Evolutionary conservation across 163 green algal species (phyloP).

Genomic region (Volvox carteri): DNA sequence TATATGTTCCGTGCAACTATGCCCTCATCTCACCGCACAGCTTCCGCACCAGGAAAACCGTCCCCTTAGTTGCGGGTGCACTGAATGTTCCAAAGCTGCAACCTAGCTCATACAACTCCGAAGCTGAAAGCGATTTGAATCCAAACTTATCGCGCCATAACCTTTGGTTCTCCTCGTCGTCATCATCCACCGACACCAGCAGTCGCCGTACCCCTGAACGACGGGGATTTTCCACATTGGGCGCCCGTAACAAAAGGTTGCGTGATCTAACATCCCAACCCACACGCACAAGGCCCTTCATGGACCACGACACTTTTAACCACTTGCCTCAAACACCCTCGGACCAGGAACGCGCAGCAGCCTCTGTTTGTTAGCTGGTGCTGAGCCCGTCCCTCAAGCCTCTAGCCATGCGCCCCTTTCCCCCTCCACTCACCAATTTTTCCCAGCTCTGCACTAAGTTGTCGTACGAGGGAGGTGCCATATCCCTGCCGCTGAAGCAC

Average conservation of each 20-base stretch:
- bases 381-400: too few relatives aligned
- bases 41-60: conserved; percentile 2
- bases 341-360: too few relatives aligned
- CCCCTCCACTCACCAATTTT: background rate
- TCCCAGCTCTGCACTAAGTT: background rate
- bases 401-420: too few relatives aligned
- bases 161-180: conserved; percentile 16
- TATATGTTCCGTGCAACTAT: too few relatives aligned
- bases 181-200: conserved; percentile 56
- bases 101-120: background rate
- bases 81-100: background rate
- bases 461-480: conserved; percentile 42
- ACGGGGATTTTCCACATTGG: too few relatives aligned
- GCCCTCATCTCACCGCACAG: too few relatives aligned
- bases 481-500: conserved; percentile 28
- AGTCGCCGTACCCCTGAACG: conserved; percentile 48
- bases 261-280: too few relatives aligned
- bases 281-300: too few relatives aligned
- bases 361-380: too few relatives aligned
- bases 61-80: background rate
- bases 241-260: too few relatives aligned
- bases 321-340: too few relatives aligned
- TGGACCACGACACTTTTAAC: too few relatives aligned
- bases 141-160: conserved; percentile 17
- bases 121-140: background rate